Conservation (phyloP, 2,329 filamentous ascomycete species). For the Elsinoe batatas region DNA sequence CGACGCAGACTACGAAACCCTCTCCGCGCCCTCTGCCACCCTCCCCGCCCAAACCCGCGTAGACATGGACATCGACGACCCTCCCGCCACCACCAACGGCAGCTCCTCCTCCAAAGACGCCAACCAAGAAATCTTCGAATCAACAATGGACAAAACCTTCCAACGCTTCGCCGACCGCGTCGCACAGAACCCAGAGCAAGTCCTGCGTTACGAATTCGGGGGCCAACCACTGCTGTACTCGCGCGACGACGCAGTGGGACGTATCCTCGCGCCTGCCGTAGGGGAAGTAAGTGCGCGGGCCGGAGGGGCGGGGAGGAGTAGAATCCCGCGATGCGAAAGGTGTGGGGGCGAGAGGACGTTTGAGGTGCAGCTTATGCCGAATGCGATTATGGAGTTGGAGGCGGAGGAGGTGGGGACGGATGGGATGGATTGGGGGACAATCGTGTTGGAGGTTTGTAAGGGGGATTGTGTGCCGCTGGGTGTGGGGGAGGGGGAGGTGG, state of each 20-base stretch:
- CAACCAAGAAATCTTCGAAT: constrained; percentile 40
- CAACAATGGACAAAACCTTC: constrained; percentile 40
- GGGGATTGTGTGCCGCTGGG: constrained; percentile 61
- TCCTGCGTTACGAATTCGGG: constrained; percentile 41
- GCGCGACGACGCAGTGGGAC: constrained; percentile 63
- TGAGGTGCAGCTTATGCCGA: constrained; percentile 85
- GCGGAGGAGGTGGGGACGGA: constrained; percentile 55
- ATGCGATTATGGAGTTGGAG: constrained; percentile 83
- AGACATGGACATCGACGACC: constrained; percentile 26
- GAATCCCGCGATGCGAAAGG: constrained; percentile 64
- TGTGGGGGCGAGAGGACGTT: constrained; percentile 72
- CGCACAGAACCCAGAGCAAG: constrained; percentile 41
- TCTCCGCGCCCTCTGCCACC: constrained; percentile 50
- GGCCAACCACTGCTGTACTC: constrained; percentile 61
- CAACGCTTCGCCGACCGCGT: constrained; percentile 43
- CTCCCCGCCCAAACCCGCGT: constrained; percentile 40
- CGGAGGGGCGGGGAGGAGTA: constrained; percentile 25
- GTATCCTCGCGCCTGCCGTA: constrained; percentile 40
- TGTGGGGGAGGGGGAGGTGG: constrained; percentile 51
- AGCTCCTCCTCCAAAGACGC: constrained; percentile 28
- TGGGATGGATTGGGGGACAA: constrained; percentile 97
- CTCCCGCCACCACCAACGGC: constrained; percentile 21
- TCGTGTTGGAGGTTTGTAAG: constrained; percentile 76
- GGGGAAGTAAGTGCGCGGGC: constrained; percentile 23
- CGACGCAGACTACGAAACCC: constrained; percentile 85